Percentiles rank a stretch among this genome's conserved stretches.
These are phyloP conservation scores for Cucumis cinereus DNA, from an alignment of 306 rosid genomes.

Conservation along the genomic window DNA sequence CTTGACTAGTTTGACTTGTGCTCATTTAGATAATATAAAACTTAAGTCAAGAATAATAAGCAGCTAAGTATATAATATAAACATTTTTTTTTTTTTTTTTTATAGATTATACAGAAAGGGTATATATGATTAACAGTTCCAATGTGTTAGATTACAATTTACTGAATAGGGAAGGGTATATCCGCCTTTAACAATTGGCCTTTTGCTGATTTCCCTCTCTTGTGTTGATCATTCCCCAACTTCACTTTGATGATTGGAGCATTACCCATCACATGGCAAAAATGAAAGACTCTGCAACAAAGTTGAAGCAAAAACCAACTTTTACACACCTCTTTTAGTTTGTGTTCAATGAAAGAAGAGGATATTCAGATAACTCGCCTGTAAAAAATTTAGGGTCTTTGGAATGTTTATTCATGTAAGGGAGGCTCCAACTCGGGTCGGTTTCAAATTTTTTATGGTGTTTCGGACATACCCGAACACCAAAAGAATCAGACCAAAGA, in stretches of 20 bases:
- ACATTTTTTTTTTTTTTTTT: not conserved
- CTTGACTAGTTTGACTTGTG: not conserved
- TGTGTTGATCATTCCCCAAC: not conserved
- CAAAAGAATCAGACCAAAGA: constrained; percentile 45
- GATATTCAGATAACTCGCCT: not conserved
- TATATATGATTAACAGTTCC: not conserved
- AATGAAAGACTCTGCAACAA: constrained; percentile 1
- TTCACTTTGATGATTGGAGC: not conserved
- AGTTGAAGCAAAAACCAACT: not conserved
- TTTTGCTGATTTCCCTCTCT: not conserved
- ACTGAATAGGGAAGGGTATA: not conserved
- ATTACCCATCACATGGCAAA: not conserved
- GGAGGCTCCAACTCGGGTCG: constrained; percentile 52
- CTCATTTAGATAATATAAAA: not conserved
- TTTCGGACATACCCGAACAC: constrained; percentile 31
- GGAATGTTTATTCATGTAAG: constrained; percentile 17
- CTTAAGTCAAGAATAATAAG: not conserved
- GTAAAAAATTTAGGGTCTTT: not conserved
- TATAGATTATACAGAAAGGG: not conserved
- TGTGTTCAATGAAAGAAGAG: not conserved
- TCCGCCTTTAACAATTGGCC: not conserved
- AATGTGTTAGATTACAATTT: not conserved
- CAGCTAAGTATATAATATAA: not conserved
- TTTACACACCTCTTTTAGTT: not conserved
- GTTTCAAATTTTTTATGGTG: constrained; percentile 39